These are phyloP conservation scores for Penicillium roqueforti DNA, from an alignment of 495 filamentous ascomycete genomes.

Conservation along the genomic window DNA sequence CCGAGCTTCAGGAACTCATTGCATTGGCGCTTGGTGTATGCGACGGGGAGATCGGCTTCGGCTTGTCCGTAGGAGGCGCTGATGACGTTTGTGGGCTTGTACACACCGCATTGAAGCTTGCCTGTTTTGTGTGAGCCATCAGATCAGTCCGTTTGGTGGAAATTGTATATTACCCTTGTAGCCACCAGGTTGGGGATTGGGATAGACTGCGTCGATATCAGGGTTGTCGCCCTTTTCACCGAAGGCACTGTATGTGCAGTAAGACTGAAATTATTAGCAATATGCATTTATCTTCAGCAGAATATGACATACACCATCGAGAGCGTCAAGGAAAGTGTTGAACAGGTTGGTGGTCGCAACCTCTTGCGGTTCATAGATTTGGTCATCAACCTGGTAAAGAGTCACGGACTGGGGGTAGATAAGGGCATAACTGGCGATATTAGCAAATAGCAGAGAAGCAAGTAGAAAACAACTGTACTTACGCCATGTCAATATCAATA, in stretches of 20 bases:
- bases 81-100: constrained; percentile 59
- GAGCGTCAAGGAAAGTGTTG: constrained; percentile 51
- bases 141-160: neutral
- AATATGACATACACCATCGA: constrained; percentile 45
- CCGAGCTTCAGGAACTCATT: constrained; percentile 63
- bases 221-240: constrained; percentile 45
- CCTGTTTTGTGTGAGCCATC: constrained; percentile 3
- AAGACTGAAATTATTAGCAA: constrained; percentile 18
- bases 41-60: constrained; percentile 47
- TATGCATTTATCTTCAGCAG: neutral
- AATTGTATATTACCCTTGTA: constrained; percentile 43
- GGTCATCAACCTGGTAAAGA: constrained; percentile 54
- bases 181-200: constrained; percentile 47
- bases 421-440: constrained; percentile 23
- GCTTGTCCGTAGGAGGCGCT: constrained; percentile 55
- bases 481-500: constrained; percentile 46
- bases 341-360: constrained; percentile 43
- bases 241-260: constrained; percentile 34
- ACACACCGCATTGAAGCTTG: constrained; percentile 57
- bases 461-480: neutral
- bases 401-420: constrained; percentile 54
- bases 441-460: neutral
- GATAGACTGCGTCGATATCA: constrained; percentile 49
- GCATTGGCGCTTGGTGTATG: constrained; percentile 54
- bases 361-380: constrained; percentile 35